Evolutionary conservation across 106 monocot species (phyloP), one percentile per base, ranked within the genome.

Genomic region (Amphibolis antarctica): DNA sequence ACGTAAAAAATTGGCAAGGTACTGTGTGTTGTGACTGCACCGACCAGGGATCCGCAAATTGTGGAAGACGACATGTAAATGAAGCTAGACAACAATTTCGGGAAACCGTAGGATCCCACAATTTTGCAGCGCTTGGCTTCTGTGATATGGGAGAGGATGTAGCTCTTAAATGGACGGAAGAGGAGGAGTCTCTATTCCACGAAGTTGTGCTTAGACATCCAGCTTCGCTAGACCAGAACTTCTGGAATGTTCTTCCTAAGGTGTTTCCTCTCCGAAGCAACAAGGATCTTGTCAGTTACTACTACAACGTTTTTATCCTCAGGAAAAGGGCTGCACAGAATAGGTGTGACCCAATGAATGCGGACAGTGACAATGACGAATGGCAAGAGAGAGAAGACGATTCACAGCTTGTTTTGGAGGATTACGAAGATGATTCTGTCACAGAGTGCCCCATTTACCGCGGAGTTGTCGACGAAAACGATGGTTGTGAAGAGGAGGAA

Each of bases 341-440:
- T 71, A 71, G 83, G 66, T 70, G 28, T 9, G 83, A 82, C 17
- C 79, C 75, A 10, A 44, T 52, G 62, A 67, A 86, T 53, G 74
- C 66, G 18, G 93, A 94, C 56, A 94, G 93, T 66, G 93, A 94
- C 55, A 70, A 89, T 67, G 93, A 94, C 45, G 93, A 94, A 55
- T 83, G 83, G 83, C 78, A 79, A 55, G 75, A 66, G 0, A 68
- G 47, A 47, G 70, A n/a, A n/a, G 70, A 76, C 24, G 71, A 78
- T 44, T 57, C 46, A 48, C 74, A 69, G 13, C 69, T 30, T 67
- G 64, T 42, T 23, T 12, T 14, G 21, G 62, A 78, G 30, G 75
- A 78, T 53, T 44, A 55, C 44, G 81, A 79, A 65, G 74, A 77
- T 44, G 81, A 81, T 69, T 82, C 88, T 30, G 72, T 63, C 1